Evolutionary conservation across 148 eudicot genomes (phyloP), one percentile per base, ranked within the genome.

Genomic region (Polygonum maritimum): DNA sequence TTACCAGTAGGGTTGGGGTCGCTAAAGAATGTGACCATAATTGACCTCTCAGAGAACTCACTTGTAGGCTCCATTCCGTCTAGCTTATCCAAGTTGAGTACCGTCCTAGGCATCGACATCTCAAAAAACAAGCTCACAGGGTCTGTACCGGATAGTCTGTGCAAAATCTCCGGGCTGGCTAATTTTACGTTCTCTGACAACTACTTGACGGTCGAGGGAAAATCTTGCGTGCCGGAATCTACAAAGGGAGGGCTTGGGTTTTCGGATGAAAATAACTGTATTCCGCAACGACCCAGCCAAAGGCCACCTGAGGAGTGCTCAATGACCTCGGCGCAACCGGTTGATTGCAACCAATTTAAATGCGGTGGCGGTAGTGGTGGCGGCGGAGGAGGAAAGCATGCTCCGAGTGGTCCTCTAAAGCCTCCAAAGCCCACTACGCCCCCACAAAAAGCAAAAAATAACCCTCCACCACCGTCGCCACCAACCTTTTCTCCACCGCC

Each of bases 61-160:
- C 74, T 94, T 2, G 84, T 85, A 11, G 98, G 98, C 3, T 74
- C 90, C 0, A 22, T 94, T 11, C 93, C 93, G 0, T 0, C 16
- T 0, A 69, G 80, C 4, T 76, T 94, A 15, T 82, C 86, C 3
- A 39, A 74, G 3, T 80, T 92, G 90, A 81, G 76, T 80, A 88
- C 84, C 75, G 49, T 94, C 41, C 90, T 90, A 54, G 86, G 89
- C 76, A 74, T 94, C 3, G 87, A 94, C 52, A 85, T 94, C 22
- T 93, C 91, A 0, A 92, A 94, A 51, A 94, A 94, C 41, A 71
- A 69, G 31, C 82, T 94, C 69, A 90, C 96, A 0, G 98, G 97
- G 1, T 76, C 48, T 3, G 80, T 92, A 3, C 97, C 96, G 0
- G 86, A 78, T 0, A 41, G 48, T 9, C 69, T 94, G 1, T 94